Base-by-base conservation (phyloP, 768 basidiomycete genomes). In the Suillus americanus region DNA sequence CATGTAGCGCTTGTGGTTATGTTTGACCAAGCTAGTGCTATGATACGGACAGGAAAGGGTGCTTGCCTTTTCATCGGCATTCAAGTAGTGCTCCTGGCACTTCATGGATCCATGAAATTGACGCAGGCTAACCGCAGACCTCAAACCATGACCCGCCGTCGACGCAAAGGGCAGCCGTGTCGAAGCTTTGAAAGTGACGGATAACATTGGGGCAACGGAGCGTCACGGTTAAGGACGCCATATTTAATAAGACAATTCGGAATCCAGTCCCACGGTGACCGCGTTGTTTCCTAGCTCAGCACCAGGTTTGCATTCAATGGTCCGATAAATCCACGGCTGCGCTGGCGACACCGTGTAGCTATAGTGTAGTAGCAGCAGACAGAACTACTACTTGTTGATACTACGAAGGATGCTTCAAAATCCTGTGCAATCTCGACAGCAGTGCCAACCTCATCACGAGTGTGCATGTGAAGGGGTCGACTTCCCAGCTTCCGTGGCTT, bases 51-150 rank as follows among this genome's bases (percentile, higher is more conserved):
- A 48, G n/a, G 25, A 50, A 35, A 28, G 28, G 30, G 25, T 40
- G 74, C 78, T 67, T 69, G 87, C 87, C 75, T 80, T 72, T 61
- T 74, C 74, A 69, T 80, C 75, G 9, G 81, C 85, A 38, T 83
- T 75, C 46, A 79, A 66, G 68, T 83, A 88, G 6, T 85, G 77
- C n/a, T 72, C 61, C 28, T 61, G 57, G 51, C 68, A 65, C 43
- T 43, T 45, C 30, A 69, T 62, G 2, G 86, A 80, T n/a, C 77
- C 73, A 64, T 84, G 83, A 57, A 89, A 77, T 14, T 65, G 41
- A 43, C 76, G 71, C 16, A 61, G 54, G 3, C 60, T 62, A 38
- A 50, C 25, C 16, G 25, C 60, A 30, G 62, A 60, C 20, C 66
- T 46, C 46, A 48, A n/a, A 41, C 57, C 59, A 13, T 41, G 51